A percentile compares a stretch with the other conserved stretches of the same genome.
phyloP scores from a whole-genome alignment of 2,329 filamentous ascomycete genomes.

The Samsoniella hepiali region DNA sequence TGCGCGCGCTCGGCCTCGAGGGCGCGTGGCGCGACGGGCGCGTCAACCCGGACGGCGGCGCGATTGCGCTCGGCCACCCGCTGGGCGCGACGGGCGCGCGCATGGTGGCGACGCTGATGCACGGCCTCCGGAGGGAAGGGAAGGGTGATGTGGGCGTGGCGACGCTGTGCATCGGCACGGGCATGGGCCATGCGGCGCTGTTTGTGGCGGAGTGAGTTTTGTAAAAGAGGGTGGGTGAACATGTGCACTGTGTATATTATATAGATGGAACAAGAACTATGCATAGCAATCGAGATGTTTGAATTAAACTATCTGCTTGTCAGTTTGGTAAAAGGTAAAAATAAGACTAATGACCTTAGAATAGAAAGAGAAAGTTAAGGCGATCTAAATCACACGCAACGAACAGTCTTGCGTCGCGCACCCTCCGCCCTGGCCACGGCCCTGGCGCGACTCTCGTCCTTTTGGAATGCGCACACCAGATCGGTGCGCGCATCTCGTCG shows the following conservation, averaged over 20 bases:
- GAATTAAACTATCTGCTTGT: background rate
- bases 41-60: conserved; percentile 90
- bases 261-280: background rate
- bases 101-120: conserved; percentile 69
- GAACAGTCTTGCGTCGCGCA: background rate
- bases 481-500: conserved; percentile 37
- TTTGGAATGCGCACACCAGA: conserved; percentile 34
- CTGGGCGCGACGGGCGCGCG: conserved; percentile 85
- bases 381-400: background rate
- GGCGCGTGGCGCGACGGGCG: conserved; percentile 58
- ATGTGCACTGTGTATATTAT: background rate
- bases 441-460: background rate
- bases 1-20: conserved; percentile 67
- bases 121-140: conserved; percentile 60
- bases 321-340: background rate
- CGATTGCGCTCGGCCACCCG: conserved; percentile 91
- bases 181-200: conserved; percentile 72
- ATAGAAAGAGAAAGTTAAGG: background rate
- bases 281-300: background rate
- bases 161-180: conserved; percentile 85
- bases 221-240: too few relatives aligned
- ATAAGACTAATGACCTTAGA: background rate
- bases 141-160: conserved; percentile 78
- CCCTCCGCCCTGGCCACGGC: conserved; percentile 27
- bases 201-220: conserved; percentile 58